These are phyloP conservation scores for Cotoneaster glaucophyllus DNA, from an alignment of 306 rosid species.

Conservation along the genomic window DNA sequence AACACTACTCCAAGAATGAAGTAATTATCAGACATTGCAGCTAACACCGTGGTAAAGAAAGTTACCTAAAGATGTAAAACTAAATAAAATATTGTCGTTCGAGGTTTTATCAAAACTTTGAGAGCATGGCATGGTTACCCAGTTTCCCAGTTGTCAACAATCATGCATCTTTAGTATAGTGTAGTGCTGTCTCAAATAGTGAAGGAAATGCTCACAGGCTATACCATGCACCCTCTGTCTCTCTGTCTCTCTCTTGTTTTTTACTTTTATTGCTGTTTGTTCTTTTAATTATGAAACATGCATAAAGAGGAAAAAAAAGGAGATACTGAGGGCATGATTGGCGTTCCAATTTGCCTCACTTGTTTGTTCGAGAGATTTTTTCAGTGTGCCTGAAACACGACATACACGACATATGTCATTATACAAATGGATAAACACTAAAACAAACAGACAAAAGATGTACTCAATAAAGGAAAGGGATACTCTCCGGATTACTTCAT, in stretches of 20 bases:
- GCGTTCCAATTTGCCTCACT: slow-evolving; percentile 33
- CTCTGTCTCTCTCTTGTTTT: not conserved
- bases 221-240: not conserved
- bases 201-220: slow-evolving; percentile 26
- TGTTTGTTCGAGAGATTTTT: not conserved
- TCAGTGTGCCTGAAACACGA: too few relatives aligned
- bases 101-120: too few relatives aligned
- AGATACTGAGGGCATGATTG: slow-evolving; percentile 61
- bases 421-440: too few relatives aligned
- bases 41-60: too few relatives aligned
- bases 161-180: slow-evolving; percentile 18
- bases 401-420: too few relatives aligned
- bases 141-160: slow-evolving; percentile 17
- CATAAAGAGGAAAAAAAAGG: slow-evolving; percentile 24
- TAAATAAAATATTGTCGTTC: too few relatives aligned
- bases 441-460: slow-evolving; percentile 17
- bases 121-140: slow-evolving; percentile 11
- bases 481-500: too few relatives aligned
- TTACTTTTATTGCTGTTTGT: slow-evolving; percentile 11
- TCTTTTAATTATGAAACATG: slow-evolving; percentile 27
- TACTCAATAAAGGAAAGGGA: not conserved
- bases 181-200: slow-evolving; percentile 37
- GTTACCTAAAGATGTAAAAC: too few relatives aligned
- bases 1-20: too few relatives aligned
- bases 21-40: too few relatives aligned